A percentile compares a stretch with the other conserved stretches of the same genome.
phyloP scores from a whole-genome alignment of 2,329 filamentous ascomycete species.

The Corinectria fuckeliana region DNA sequence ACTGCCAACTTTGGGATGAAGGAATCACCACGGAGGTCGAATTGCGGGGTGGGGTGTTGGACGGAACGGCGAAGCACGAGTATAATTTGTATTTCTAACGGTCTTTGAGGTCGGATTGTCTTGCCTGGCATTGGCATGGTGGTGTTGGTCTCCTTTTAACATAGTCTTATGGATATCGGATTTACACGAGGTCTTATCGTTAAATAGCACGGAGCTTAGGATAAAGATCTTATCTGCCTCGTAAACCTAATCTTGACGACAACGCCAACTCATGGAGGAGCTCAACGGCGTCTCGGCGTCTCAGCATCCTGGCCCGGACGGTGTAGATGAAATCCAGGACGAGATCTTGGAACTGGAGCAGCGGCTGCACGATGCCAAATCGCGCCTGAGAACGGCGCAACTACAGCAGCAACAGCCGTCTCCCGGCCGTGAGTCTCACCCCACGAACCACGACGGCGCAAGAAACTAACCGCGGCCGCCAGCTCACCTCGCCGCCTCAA shows the following conservation, averaged over 20 bases:
- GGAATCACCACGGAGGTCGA: neutral
- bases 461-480: conserved; percentile 6
- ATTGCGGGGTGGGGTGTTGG: conserved; percentile 28
- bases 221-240: conserved; percentile 33
- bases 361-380: conserved; percentile 54
- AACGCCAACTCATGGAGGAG: conserved; percentile 23
- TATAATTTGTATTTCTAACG: conserved; percentile 6
- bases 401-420: conserved; percentile 20
- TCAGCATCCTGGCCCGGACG: conserved; percentile 20
- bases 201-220: conserved; percentile 11
- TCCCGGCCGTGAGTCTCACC: conserved; percentile 25
- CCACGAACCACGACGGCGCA: neutral
- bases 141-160: conserved; percentile 26
- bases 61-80: conserved; percentile 18
- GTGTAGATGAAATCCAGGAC: conserved; percentile 47
- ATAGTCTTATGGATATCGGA: conserved; percentile 28
- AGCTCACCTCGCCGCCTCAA: conserved; percentile 33
- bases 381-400: conserved; percentile 48
- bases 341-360: conserved; percentile 67
- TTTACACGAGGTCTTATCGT: conserved; percentile 27
- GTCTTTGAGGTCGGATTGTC: neutral
- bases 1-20: conserved; percentile 6
- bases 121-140: conserved; percentile 33
- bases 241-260: conserved; percentile 10
- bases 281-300: conserved; percentile 40